These are phyloP conservation scores for Alisma plantagoaquatica DNA, from an alignment of 106 monocot genomes.

Conservation along the genomic window DNA sequence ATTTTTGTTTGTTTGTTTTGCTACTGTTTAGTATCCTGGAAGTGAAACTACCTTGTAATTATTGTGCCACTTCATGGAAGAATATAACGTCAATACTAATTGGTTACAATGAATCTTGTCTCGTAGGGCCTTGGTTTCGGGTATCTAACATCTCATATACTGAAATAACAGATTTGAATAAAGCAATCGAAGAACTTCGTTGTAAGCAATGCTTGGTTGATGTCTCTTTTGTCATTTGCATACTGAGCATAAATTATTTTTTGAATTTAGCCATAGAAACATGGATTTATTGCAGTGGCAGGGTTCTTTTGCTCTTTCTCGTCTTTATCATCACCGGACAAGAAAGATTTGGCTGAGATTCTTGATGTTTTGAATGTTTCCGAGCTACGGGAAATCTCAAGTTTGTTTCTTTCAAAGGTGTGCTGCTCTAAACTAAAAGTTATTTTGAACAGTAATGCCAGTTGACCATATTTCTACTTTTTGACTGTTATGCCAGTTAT, in stretches of 20 bases:
- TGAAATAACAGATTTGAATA: slow-evolving; percentile 53
- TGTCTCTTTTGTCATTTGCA: background rate
- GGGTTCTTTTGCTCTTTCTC: slow-evolving; percentile 48
- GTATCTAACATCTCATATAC: slow-evolving; percentile 54
- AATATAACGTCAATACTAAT: background rate
- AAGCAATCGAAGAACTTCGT: slow-evolving; percentile 60
- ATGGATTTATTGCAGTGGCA: slow-evolving; percentile 33
- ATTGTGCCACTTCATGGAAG: background rate
- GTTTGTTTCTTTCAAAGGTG: slow-evolving; percentile 10
- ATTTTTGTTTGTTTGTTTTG: too few relatives aligned
- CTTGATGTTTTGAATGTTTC: slow-evolving; percentile 48
- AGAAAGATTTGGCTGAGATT: slow-evolving; percentile 53
- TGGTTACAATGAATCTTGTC: background rate
- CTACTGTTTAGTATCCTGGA: too few relatives aligned
- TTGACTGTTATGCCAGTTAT: background rate
- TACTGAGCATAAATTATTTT: too few relatives aligned
- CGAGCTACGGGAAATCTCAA: slow-evolving; percentile 57
- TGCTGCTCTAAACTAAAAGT: background rate
- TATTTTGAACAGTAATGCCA: background rate
- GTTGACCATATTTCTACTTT: background rate
- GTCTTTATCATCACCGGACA: slow-evolving; percentile 7
- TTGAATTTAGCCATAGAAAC: background rate
- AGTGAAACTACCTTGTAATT: too few relatives aligned
- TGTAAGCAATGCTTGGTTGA: slow-evolving; percentile 18
- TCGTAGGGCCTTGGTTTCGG: slow-evolving; percentile 88